phyloP scores from a whole-genome alignment of 31 red algal genomes.

The Odonthalia washingtoniensis region DNA sequence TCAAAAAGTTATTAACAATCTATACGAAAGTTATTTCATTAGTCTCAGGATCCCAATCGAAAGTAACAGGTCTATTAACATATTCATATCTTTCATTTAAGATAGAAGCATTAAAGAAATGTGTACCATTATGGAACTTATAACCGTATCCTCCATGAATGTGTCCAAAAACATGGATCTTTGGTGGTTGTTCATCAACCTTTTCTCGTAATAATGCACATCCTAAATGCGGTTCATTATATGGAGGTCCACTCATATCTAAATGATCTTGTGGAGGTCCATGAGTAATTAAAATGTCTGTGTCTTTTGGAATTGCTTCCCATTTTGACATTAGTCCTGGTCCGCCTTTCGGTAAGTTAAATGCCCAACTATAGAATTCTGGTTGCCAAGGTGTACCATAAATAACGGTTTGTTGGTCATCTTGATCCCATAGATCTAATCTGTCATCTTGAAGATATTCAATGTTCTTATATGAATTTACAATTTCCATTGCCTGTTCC shows the following conservation, averaged over 20 bases:
- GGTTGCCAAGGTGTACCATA: slow-evolving; percentile 75
- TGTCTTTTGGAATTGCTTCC: slow-evolving; percentile 54
- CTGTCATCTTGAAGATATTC: background rate
- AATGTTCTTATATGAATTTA: slow-evolving; percentile 10
- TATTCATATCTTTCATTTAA: slow-evolving; percentile 8
- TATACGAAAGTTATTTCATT: too few relatives aligned
- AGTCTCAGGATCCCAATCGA: background rate
- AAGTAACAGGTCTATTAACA: background rate
- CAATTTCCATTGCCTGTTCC: background rate
- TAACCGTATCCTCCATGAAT: slow-evolving; percentile 71
- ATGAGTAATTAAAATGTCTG: slow-evolving; percentile 71
- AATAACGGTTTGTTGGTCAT: background rate
- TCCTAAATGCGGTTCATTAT: slow-evolving; percentile 44
- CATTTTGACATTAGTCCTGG: background rate
- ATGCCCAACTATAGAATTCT: slow-evolving; percentile 46
- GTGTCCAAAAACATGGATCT: slow-evolving; percentile 71
- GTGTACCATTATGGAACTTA: slow-evolving; percentile 12
- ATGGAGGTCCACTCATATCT: slow-evolving; percentile 37
- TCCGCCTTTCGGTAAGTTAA: background rate
- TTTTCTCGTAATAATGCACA: slow-evolving; percentile 45
- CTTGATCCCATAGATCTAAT: too few relatives aligned
- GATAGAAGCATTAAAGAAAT: slow-evolving; percentile 56
- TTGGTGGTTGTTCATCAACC: slow-evolving; percentile 45
- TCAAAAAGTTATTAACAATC: too few relatives aligned
- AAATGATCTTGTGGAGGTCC: slow-evolving; percentile 67